Conservation (phyloP, 148 eudicot species). For the Chenopodium formosanum region DNA sequence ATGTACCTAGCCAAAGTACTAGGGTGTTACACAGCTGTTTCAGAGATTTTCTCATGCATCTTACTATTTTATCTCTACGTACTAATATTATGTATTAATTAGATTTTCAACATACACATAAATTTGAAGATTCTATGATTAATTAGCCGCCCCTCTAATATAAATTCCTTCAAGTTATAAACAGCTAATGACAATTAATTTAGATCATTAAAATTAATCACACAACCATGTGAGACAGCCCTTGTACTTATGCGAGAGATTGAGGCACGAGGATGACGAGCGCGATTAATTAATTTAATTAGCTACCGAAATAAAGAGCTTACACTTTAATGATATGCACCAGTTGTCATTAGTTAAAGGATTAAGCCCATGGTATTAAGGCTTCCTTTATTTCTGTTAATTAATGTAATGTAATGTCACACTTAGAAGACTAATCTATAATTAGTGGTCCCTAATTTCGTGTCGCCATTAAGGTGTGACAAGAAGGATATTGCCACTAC, state of each 20-base stretch:
- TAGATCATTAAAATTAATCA: slow-evolving; percentile 16
- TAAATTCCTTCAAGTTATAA: background rate
- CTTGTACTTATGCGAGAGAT: slow-evolving; percentile 21
- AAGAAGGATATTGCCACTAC: slow-evolving; percentile 37
- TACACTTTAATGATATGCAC: slow-evolving; percentile 6
- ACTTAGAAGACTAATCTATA: background rate
- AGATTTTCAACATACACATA: background rate
- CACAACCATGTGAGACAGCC: slow-evolving; percentile 25
- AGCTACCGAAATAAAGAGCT: background rate
- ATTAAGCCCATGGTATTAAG: slow-evolving; percentile 26
- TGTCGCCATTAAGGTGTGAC: slow-evolving; percentile 38
- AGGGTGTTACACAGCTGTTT: slow-evolving; percentile 22
- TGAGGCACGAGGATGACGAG: slow-evolving; percentile 23
- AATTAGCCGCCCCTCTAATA: background rate
- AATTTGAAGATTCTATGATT: slow-evolving; percentile 6
- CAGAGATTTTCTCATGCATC: slow-evolving; percentile 25
- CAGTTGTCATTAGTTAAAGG: slow-evolving; percentile 20
- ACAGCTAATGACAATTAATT: slow-evolving; percentile 18
- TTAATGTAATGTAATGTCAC: background rate
- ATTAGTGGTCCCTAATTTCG: slow-evolving; percentile 51
- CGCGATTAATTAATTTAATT: background rate
- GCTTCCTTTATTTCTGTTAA: background rate
- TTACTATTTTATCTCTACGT: slow-evolving; percentile 18
- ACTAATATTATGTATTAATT: background rate
- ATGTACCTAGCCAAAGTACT: slow-evolving; percentile 33